Base-by-base conservation (phyloP, 441 rosid species). In the Pelargonium fulgidum region DNA sequence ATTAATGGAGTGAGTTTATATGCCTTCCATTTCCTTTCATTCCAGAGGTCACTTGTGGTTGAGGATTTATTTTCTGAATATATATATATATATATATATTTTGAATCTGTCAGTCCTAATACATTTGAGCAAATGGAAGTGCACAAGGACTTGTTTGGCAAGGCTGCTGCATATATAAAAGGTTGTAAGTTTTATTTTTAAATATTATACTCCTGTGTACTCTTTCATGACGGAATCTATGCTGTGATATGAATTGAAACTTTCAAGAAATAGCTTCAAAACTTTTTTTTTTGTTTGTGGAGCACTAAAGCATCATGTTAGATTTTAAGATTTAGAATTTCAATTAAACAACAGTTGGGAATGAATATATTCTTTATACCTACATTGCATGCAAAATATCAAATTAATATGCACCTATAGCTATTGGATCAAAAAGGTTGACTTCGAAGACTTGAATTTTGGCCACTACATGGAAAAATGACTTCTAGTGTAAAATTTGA, bases 81-180 rank as follows among this genome's bases (percentile, higher is more conserved):
- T 1, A 22, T 22, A 16, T 45, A 9, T 48, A 41, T 33, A 22
- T 4, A 13, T 1, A 22, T 22, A 16, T 45, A 9, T 48, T 45
- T 33, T 59, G 58, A 67, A 17, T 9, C 12, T 75, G 12, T 54
- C 81, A 91, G 99, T 78, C 82, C 87, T 36, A 73, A 86, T 73
- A 88, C 90, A 59, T 93, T 84, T 81, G 99, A 93, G 78, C 97
- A 93, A 83, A 63, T 89, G 68, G 95, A 89, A 76, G 95, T 91
- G 79, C 89, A 93, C 71, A 47, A 78, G 75, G 84, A 82, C 26
- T 71, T 89, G 78, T 93, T 93, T 78, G 96, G 96, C 76, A 85
- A 89, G 77, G 82, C 87, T 78, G 88, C 85, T 59, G 86, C 83
- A 59, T 91, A 85, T 78, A 80, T 88, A 67, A 85, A 84, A 88